Evolutionary conservation across 2,329 filamentous ascomycete genomes (phyloP).

Genomic region (Pseudonectria foliicola): DNA sequence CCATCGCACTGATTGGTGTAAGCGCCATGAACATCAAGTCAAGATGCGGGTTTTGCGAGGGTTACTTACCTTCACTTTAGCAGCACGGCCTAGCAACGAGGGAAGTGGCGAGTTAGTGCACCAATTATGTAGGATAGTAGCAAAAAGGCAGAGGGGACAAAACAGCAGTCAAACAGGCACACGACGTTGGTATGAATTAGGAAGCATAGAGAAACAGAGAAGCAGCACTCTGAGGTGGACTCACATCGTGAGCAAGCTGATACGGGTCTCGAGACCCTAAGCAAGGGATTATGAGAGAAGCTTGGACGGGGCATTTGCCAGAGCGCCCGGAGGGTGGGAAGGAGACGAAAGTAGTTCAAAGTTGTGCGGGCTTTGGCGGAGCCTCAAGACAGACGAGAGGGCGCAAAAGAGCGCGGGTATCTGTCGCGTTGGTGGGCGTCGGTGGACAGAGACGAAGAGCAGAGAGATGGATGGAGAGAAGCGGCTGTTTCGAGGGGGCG

Average conservation of each 20-base stretch:
- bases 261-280: constrained; percentile 71
- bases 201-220: not conserved
- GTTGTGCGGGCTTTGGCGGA: constrained; percentile 28
- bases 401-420: not conserved
- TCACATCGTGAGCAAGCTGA: constrained; percentile 72
- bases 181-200: not conserved
- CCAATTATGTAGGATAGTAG: constrained; percentile 1
- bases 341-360: not conserved
- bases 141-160: not conserved
- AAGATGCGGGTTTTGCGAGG: not conserved
- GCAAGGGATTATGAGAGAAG: constrained; percentile 49
- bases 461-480: constrained; percentile 8
- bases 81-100: constrained; percentile 56
- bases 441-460: constrained; percentile 6
- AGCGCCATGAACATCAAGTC: constrained; percentile 1
- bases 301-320: constrained; percentile 38
- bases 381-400: not conserved
- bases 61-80: constrained; percentile 73
- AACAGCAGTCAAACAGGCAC: not conserved
- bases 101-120: constrained; percentile 6
- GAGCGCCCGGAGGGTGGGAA: not conserved
- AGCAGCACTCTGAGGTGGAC: constrained; percentile 10
- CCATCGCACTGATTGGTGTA: constrained; percentile 67
- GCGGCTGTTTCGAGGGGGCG: constrained; percentile 7
- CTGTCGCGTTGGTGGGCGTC: not conserved